Base-by-base conservation (phyloP, 208 protist species). In the Acanthamoeba lenticulata region DNA sequence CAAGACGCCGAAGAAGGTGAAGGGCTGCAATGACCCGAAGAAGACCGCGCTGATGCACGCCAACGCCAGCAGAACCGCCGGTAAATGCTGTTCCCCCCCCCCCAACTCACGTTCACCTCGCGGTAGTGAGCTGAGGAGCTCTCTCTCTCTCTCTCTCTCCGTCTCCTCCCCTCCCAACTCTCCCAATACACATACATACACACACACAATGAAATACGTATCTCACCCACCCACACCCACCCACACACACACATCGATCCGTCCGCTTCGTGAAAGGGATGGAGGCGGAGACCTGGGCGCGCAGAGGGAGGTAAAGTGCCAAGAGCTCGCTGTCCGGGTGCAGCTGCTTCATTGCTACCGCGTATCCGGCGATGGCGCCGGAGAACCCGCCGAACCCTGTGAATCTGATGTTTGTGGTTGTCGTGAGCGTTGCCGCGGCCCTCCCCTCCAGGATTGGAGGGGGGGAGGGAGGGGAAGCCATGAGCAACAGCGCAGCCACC, bases 311-410 rank as follows among this genome's bases (percentile, higher is more conserved):
- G 45, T 57, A 85, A 24, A 85, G 7, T 6, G 45, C 44, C 2
- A 85, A 17, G 17, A 85, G 74, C 40, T 85, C 74, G 27, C 44
- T 85, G 40, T 85, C 74, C 27, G 74, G 74, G 44, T 85, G 40
- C 36, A 85, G 45, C 74, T 85, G 74, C 45, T 85, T 85, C 40
- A 85, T 45, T 2, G 74, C 74, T 1, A 85, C 74, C 24, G 74
- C 40, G 29, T 57, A 85, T 19, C 74, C 74, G 45, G 74, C 74
- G 17, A 85, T 19, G 17, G 45, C 45, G 2, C 74, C 74, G 74
- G 24, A 11, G 74, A 85, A 85, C 1, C 62, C 62, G n/a, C 62
- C 62, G 27, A 40, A 69, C 9, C 74, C 74, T 57, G 74, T 32
- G 45, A 85, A 85, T 13, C 45, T 85, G 74, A n/a, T n/a, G n/a